These are phyloP conservation scores for Heracleum sosnowskyi DNA, from an alignment of 129 eudicot genomes.

Conservation along the genomic window DNA sequence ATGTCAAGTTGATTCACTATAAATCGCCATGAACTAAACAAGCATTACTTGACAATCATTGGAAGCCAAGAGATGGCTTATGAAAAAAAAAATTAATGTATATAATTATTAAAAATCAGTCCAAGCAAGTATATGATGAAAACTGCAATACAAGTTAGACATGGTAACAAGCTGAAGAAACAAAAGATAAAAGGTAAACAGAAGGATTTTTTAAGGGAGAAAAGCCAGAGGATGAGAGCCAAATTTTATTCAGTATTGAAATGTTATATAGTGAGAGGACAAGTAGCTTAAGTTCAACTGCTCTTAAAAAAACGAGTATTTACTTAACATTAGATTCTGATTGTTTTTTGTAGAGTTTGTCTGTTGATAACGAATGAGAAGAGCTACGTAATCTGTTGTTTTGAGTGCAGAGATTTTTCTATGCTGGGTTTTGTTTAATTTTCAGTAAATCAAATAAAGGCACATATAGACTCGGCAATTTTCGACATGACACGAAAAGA, in stretches of 20 bases:
- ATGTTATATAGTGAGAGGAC: background rate
- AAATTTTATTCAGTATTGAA: background rate
- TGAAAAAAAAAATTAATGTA: background rate
- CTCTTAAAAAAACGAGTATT: background rate
- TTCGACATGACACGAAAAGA: no score
- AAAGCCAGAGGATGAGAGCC: slow-evolving; percentile 26
- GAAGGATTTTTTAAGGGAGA: slow-evolving; percentile 17
- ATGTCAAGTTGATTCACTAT: background rate
- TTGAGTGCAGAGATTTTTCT: background rate
- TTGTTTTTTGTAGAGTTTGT: background rate
- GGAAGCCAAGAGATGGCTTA: background rate
- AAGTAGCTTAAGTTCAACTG: slow-evolving; percentile 11
- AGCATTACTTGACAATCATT: background rate
- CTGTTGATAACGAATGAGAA: background rate
- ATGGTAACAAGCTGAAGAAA: slow-evolving; percentile 21
- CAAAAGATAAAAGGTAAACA: slow-evolving; percentile 34
- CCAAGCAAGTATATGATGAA: slow-evolving; percentile 12
- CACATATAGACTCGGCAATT: no score
- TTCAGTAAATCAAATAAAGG: no score
- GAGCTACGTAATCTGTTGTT: background rate
- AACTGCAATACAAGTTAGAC: slow-evolving; percentile 9
- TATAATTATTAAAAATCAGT: background rate
- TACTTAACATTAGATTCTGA: background rate
- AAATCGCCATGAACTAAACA: background rate
- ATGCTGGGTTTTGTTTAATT: background rate